Evolutionary conservation across 2,329 filamentous ascomycete species (phyloP).

Genomic region (Colletotrichum lindemuthianum): DNA sequence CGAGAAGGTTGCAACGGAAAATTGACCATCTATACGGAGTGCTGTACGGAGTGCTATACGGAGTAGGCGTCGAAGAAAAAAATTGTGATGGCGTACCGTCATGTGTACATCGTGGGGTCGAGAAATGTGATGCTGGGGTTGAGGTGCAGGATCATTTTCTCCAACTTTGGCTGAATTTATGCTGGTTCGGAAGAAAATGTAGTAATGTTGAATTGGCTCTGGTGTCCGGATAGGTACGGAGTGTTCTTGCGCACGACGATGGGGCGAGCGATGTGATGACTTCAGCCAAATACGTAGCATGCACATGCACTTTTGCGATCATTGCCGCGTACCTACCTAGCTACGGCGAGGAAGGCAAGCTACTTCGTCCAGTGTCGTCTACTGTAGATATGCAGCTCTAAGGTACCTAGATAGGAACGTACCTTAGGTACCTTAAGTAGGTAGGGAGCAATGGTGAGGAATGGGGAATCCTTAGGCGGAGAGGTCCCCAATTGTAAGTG

Average conservation of each 20-base stretch:
- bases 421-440: not conserved
- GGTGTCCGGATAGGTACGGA: conserved; percentile 2
- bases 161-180: conserved; percentile 1
- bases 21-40: too few relatives aligned
- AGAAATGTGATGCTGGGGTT: conserved; percentile 19
- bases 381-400: too few relatives aligned
- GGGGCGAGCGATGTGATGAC: not conserved
- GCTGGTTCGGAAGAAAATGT: not conserved
- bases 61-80: not conserved
- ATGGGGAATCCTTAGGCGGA: conserved; percentile 26
- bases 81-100: not conserved
- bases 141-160: conserved; percentile 17
- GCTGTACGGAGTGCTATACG: too few relatives aligned
- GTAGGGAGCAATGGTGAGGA: not conserved
- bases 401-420: too few relatives aligned
- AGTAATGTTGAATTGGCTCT: not conserved
- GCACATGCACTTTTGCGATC: too few relatives aligned
- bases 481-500: conserved; percentile 9
- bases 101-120: too few relatives aligned
- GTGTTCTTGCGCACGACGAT: conserved; percentile 11
- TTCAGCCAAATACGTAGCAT: too few relatives aligned
- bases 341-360: too few relatives aligned
- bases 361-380: too few relatives aligned
- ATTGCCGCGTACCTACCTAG: too few relatives aligned
- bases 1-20: too few relatives aligned